Percentiles rank a stretch among this genome's conserved stretches.
Conservation (phyloP, 345 rosid genomes). For the Leavenworthia alabamica region DNA sequence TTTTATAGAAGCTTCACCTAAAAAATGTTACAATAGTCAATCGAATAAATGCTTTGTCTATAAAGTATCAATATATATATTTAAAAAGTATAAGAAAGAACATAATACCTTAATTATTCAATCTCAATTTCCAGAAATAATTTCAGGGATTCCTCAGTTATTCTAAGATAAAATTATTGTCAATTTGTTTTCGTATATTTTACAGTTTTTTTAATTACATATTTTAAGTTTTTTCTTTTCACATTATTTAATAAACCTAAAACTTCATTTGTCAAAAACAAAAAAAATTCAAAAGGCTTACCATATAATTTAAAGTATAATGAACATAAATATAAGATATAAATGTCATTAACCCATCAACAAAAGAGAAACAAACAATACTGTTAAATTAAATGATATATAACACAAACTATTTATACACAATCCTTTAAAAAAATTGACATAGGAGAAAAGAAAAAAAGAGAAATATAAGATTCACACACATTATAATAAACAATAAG, state of each 20-base stretch:
- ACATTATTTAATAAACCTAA: too few species aligned
- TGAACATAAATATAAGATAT: slow-evolving; percentile 9
- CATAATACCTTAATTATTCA: slow-evolving; percentile 12
- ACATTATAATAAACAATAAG: slow-evolving; percentile 25
- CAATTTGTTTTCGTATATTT: background rate
- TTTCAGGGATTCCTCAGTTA: background rate
- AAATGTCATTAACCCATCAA: slow-evolving; percentile 7
- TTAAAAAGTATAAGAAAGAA: slow-evolving; percentile 9
- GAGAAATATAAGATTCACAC: slow-evolving; percentile 13
- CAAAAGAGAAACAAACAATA: slow-evolving; percentile 13
- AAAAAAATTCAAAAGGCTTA: too few species aligned
- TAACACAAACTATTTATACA: slow-evolving; percentile 25
- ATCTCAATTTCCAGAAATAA: slow-evolving; percentile 1
- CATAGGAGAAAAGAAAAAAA: background rate
- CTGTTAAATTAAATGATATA: slow-evolving; percentile 27
- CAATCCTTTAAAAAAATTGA: background rate
- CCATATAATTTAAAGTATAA: too few species aligned
- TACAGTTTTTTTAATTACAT: background rate
- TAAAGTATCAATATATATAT: background rate
- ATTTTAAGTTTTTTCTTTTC: background rate
- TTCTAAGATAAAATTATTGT: background rate
- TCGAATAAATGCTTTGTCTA: slow-evolving; percentile 32
- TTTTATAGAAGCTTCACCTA: slow-evolving; percentile 30
- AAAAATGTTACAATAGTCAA: slow-evolving; percentile 30
- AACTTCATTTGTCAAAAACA: too few species aligned